Conservation (phyloP, 768 basidiomycete species). For the Baorangia bicolor region DNA sequence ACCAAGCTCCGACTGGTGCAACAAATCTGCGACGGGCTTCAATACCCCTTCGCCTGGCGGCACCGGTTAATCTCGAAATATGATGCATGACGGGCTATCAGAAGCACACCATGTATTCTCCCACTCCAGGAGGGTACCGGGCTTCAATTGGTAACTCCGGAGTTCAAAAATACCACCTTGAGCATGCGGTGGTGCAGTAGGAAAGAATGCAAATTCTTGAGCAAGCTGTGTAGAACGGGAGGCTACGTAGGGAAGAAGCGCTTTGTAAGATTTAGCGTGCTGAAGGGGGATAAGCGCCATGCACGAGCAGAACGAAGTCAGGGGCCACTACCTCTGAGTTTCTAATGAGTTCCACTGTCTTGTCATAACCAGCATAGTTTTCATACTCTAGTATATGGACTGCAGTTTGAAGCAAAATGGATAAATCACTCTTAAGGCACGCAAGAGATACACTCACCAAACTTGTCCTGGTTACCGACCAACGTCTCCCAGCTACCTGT, state of each 20-base stretch:
- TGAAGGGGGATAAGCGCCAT: conserved; percentile 26
- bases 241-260: conserved; percentile 73
- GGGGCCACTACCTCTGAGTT: conserved; percentile 57
- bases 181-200: conserved; percentile 81
- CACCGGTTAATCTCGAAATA: conserved; percentile 4
- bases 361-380: conserved; percentile 88
- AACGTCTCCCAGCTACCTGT: conserved; percentile 93
- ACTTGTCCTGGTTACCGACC: conserved; percentile 88
- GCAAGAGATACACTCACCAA: conserved; percentile 50
- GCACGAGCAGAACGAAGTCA: neutral
- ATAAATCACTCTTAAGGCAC: neutral
- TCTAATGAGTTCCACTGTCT: conserved; percentile 60
- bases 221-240: conserved; percentile 76
- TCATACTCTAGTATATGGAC: conserved; percentile 89
- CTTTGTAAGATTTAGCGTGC: conserved; percentile 67
- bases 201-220: conserved; percentile 95
- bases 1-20: conserved; percentile 88
- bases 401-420: conserved; percentile 16
- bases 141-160: conserved; percentile 82
- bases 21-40: conserved; percentile 90
- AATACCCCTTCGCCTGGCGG: conserved; percentile 80
- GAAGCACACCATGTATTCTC: conserved; percentile 78
- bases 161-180: conserved; percentile 94
- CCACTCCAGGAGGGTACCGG: conserved; percentile 93
- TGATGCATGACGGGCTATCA: neutral